Conservation (phyloP, 768 basidiomycete species). For the Amanita phalloides region DNA sequence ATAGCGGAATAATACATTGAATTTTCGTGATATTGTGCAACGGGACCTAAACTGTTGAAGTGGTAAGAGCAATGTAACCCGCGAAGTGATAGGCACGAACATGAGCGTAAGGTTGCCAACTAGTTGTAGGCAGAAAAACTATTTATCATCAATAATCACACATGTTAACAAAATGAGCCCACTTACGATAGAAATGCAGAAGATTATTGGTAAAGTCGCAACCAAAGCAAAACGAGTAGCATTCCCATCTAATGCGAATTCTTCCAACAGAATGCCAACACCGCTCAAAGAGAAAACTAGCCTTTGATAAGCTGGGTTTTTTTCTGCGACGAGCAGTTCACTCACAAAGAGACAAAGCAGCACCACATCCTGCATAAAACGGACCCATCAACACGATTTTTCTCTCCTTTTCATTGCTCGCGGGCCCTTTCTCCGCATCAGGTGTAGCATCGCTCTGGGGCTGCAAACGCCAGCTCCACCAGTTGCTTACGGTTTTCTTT, state of each 20-base stretch:
- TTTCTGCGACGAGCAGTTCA: conserved; percentile 1
- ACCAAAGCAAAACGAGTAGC: conserved; percentile 56
- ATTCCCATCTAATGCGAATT: conserved; percentile 56
- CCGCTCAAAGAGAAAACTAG: conserved; percentile 57
- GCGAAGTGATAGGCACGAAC: conserved; percentile 19
- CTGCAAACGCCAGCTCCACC: conserved; percentile 39
- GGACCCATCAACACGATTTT: conserved; percentile 55
- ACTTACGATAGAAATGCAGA: conserved; percentile 66
- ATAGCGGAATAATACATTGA: conserved; percentile 73
- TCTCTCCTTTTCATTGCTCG: conserved; percentile 21
- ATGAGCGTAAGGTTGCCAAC: conserved; percentile 54
- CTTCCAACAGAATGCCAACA: conserved; percentile 46
- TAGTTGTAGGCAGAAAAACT: conserved; percentile 75
- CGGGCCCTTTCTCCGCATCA: conserved; percentile 30
- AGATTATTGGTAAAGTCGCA: conserved; percentile 57
- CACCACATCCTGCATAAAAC: conserved; percentile 58
- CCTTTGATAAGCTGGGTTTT: neutral
- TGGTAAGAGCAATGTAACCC: conserved; percentile 11
- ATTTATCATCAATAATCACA: conserved; percentile 3
- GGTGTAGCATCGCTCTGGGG: conserved; percentile 14
- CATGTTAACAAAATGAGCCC: neutral
- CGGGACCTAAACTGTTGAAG: conserved; percentile 49
- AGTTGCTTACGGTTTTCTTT: conserved; percentile 15
- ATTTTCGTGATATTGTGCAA: conserved; percentile 77
- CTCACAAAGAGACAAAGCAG: conserved; percentile 52